These are phyloP conservation scores for Amphirosellinia nigrospora DNA, from an alignment of 495 filamentous ascomycete genomes.

Conservation along the genomic window DNA sequence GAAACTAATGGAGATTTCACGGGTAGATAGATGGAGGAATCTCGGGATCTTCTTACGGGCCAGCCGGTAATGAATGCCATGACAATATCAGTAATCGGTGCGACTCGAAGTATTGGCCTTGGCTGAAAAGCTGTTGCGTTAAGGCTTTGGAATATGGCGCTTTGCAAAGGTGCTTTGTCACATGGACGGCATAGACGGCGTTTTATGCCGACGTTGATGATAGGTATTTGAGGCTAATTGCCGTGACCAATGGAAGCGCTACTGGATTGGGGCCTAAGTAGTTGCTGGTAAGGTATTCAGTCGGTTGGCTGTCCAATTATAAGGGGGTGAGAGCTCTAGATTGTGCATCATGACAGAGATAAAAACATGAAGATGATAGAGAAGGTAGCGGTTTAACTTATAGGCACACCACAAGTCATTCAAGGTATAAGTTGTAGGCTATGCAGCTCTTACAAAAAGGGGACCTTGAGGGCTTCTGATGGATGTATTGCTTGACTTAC, in stretches of 20 bases:
- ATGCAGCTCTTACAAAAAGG: background rate
- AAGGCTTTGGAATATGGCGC: background rate
- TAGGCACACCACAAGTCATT: background rate
- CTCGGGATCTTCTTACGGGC: constrained; percentile 23
- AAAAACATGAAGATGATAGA: background rate
- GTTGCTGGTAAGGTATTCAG: no score
- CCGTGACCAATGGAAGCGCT: constrained; percentile 2
- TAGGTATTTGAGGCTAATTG: constrained; percentile 11
- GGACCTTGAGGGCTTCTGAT: constrained; percentile 5
- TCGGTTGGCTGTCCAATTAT: background rate
- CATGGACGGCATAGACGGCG: constrained; percentile 10
- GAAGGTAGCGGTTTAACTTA: background rate
- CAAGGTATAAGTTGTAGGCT: background rate
- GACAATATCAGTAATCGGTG: background rate
- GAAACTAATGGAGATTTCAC: constrained; percentile 11
- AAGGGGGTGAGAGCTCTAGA: background rate
- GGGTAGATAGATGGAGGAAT: constrained; percentile 26
- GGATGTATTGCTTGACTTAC: background rate
- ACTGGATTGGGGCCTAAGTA: background rate
- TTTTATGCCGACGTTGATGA: background rate
- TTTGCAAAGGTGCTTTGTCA: background rate
- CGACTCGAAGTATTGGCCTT: constrained; percentile 12
- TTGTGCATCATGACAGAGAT: background rate
- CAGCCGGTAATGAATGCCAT: background rate
- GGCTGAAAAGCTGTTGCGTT: background rate